These are phyloP conservation scores for Penicillium egyptiacum DNA, from an alignment of 495 filamentous ascomycete species.

Conservation along the genomic window DNA sequence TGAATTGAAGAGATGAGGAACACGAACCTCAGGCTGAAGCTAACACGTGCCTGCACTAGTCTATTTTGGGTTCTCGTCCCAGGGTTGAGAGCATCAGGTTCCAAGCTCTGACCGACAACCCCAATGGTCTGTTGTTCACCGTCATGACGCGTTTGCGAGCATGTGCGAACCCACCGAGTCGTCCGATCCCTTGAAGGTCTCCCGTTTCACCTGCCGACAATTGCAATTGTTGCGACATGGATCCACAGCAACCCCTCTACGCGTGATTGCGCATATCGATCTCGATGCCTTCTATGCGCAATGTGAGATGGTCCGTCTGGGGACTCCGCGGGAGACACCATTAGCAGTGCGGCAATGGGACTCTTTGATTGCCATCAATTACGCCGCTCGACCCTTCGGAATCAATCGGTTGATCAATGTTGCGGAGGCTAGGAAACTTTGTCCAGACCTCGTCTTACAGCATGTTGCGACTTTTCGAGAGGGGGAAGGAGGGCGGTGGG, in stretches of 20 bases:
- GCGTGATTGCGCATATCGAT: constrained; percentile 88
- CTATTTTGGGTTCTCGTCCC: constrained; percentile 15
- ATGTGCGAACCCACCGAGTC: constrained; percentile 35
- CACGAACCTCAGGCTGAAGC: constrained; percentile 2
- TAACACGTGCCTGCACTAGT: constrained; percentile 23
- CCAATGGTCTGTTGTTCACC: neutral
- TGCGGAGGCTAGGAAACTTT: constrained; percentile 82
- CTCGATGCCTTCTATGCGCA: constrained; percentile 98
- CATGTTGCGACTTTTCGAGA: constrained; percentile 96
- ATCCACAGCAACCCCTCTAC: constrained; percentile 70
- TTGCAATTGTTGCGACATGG: constrained; percentile 71
- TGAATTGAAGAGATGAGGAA: neutral
- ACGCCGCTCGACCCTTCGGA: constrained; percentile 78
- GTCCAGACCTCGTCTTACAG: constrained; percentile 79
- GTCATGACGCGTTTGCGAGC: constrained; percentile 25
- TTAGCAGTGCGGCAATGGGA: constrained; percentile 82
- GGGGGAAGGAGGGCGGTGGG: constrained; percentile 82
- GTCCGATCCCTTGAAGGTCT: constrained; percentile 50
- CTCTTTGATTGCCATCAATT: constrained; percentile 94
- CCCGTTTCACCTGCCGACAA: constrained; percentile 81
- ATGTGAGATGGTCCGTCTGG: constrained; percentile 87
- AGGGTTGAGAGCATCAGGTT: constrained; percentile 8
- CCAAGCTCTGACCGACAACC: neutral
- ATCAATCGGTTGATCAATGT: constrained; percentile 72
- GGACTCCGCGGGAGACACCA: constrained; percentile 68